These are phyloP conservation scores for Novymonas esmeraldas DNA, from an alignment of 208 protist genomes.

Conservation along the genomic window DNA sequence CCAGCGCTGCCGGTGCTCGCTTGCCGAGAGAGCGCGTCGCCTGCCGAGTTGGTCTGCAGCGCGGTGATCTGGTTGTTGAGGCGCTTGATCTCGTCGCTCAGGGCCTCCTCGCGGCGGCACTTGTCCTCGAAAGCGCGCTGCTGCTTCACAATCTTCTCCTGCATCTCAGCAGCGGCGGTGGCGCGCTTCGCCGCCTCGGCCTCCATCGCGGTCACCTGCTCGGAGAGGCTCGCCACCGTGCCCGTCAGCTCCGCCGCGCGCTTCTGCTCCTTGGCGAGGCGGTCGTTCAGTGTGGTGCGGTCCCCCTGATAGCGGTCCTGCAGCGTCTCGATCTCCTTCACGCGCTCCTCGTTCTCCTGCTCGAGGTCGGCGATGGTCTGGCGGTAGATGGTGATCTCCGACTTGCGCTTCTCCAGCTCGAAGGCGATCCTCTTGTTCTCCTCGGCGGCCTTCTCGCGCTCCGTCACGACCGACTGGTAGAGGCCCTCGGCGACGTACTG, in stretches of 20 bases:
- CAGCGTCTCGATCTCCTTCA: conserved; percentile 79
- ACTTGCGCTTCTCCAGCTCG: conserved; percentile 85
- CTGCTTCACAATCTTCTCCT: conserved; percentile 57
- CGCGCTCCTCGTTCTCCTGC: conserved; percentile 82
- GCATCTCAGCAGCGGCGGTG: conserved; percentile 37
- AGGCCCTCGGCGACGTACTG: conserved; percentile 72
- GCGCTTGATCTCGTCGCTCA: conserved; percentile 32
- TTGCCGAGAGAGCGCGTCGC: conserved; percentile 1
- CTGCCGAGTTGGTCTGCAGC: conserved; percentile 7
- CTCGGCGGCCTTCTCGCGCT: conserved; percentile 53
- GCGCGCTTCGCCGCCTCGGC: conserved; percentile 31
- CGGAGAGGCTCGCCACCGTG: conserved; percentile 10
- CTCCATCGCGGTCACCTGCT: conserved; percentile 34
- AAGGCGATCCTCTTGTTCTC: conserved; percentile 48
- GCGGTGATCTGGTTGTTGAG: conserved; percentile 22
- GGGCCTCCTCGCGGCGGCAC: conserved; percentile 53
- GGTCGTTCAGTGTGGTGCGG: conserved; percentile 44
- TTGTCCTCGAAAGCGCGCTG: conserved; percentile 77
- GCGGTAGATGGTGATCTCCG: conserved; percentile 87
- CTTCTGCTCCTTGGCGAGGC: conserved; percentile 55
- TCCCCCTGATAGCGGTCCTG: conserved; percentile 66
- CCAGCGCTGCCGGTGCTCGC: background rate
- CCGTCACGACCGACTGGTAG: conserved; percentile 53
- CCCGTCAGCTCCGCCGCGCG: conserved; percentile 37
- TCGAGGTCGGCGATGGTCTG: conserved; percentile 84